Evolutionary conservation across 176 grass and related monocot genomes (phyloP), one percentile per base, ranked within the genome.

Genomic region (Eremochloa ophiuroides): DNA sequence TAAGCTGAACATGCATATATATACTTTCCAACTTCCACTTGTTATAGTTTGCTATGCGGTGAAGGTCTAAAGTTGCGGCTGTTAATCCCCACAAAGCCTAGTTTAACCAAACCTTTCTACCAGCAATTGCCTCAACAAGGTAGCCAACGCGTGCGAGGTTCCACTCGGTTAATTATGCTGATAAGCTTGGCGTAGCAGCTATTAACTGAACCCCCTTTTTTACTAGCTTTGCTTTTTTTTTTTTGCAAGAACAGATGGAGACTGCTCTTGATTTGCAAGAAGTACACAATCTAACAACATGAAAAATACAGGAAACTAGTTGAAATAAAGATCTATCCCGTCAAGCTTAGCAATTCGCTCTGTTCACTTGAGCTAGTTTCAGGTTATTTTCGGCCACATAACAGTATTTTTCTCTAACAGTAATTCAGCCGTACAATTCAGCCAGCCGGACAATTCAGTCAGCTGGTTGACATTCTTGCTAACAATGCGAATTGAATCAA

Each of bases 51-150:
- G 37, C 42, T 55, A 44, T 18, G 66, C 27, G 58, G 47, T 77
- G 71, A 79, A 79, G 83, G 83, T 90, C 88, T 79, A 90, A 90
- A 90, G 79, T 90, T 90, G 83, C 83, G 83, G 88, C 88, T 50
- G 79, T 90, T 90, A 86, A 86, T 50, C 44, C 38, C 48, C 69
- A 75, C 62, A 74, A 67, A 74, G 20, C 35, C 60, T 80, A 67
- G 78, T 74, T 66, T 74, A 86, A 66, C 60, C 60, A 66, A 80
- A 80, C 44, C 18, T 56, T 80, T 74, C 20, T 73, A 33, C 35
- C 35, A 11, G 46, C 27, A 67, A 62, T 23, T 53, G 38, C 34
- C 23, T 73, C 42, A 80, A 63, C 0, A 85, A 63, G 40, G 13
- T 71, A 71, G 69, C 56, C 56, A 34, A 9, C 2, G 15, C 18